phyloP scores from a whole-genome alignment of 495 filamentous ascomycete species.

The Penicillium flavigenum region DNA sequence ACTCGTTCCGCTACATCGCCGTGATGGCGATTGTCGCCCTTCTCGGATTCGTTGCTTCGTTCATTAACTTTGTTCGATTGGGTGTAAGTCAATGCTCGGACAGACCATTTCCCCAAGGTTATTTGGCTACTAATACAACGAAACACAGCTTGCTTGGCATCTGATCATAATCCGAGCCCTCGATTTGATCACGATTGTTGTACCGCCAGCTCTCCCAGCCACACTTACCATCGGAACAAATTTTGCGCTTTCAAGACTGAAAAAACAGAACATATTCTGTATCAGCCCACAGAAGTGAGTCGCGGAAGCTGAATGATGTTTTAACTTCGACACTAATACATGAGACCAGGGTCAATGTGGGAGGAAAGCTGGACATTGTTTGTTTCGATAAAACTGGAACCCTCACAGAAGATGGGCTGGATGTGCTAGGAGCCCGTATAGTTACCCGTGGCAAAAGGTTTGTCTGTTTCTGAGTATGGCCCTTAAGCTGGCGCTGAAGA shows the following conservation, averaged over 20 bases:
- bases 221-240: constrained; percentile 96
- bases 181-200: constrained; percentile 96
- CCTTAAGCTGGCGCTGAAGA: constrained; percentile 3
- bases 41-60: constrained; percentile 84
- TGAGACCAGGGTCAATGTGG: constrained; percentile 74
- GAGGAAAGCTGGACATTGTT: constrained; percentile 90
- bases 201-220: constrained; percentile 94
- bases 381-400: constrained; percentile 99
- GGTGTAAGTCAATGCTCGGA: constrained; percentile 45
- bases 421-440: constrained; percentile 84
- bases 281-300: constrained; percentile 84
- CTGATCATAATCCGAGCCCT: constrained; percentile 88
- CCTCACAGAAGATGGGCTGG: constrained; percentile 93
- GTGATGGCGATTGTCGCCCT: constrained; percentile 92
- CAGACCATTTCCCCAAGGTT: neutral
- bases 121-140: constrained; percentile 21
- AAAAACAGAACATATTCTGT: constrained; percentile 87
- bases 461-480: neutral
- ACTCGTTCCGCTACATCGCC: constrained; percentile 96
- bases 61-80: constrained; percentile 88
- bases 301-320: neutral
- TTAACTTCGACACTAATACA: constrained; percentile 1
- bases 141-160: constrained; percentile 68
- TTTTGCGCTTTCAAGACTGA: constrained; percentile 86
- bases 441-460: constrained; percentile 61